Conservation (phyloP, 2,329 filamentous ascomycete species). For the Curvularia spicifera region DNA sequence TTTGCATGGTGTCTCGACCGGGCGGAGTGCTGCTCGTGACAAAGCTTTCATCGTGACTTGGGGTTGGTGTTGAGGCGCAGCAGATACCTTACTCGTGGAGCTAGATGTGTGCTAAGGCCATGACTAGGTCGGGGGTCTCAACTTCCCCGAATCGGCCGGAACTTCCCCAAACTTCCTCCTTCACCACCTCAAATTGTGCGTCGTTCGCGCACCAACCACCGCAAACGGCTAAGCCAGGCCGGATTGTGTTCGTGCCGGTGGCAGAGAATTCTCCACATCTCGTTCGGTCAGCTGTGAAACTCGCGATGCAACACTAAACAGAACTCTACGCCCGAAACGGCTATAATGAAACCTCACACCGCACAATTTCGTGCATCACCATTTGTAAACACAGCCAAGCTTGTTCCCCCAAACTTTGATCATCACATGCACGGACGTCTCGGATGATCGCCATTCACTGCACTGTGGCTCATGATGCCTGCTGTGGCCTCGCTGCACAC, state of each 20-base stretch:
- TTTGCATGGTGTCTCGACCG: not conserved
- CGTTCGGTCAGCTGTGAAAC: conserved; percentile 39
- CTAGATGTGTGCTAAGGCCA: conserved; percentile 7
- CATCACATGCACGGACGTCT: conserved; percentile 7
- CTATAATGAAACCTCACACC: conserved; percentile 29
- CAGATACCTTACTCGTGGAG: not conserved
- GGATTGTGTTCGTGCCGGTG: conserved; percentile 30
- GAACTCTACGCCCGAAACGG: conserved; percentile 27
- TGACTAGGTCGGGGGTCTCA: conserved; percentile 8
- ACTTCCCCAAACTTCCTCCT: conserved; percentile 6
- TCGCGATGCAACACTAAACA: conserved; percentile 38
- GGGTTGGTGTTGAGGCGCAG: not conserved
- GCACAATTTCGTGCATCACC: conserved; percentile 28
- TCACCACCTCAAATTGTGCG: conserved; percentile 5
- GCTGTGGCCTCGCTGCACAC: not conserved
- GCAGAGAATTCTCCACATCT: conserved; percentile 28
- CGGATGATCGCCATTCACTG: conserved; percentile 5
- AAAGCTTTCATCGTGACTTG: not conserved
- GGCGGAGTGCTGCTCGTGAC: not conserved
- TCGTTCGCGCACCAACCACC: conserved; percentile 15
- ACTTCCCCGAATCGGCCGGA: conserved; percentile 4
- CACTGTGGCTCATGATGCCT: conserved; percentile 3
- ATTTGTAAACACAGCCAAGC: conserved; percentile 17
- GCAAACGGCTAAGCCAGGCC: conserved; percentile 22
- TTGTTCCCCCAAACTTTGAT: conserved; percentile 11